Evolutionary conservation across 1,284 basidiomycete genomes (phyloP), one percentile per base, ranked within the genome.

Genomic region (Wolfiporia cocos): DNA sequence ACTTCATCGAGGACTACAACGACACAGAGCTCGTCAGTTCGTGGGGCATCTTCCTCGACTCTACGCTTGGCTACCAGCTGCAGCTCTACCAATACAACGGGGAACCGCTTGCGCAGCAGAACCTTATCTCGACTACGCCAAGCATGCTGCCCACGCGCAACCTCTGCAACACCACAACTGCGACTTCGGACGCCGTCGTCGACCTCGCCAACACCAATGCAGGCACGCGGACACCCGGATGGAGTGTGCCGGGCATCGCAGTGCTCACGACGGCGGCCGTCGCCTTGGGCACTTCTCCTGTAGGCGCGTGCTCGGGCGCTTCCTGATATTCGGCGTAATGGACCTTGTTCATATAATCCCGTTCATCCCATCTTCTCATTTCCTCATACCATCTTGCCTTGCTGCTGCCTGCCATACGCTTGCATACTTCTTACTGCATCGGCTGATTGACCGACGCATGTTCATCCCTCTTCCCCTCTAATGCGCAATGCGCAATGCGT

Each of bases 1-100:
- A 92, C 62, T 81, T 92, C 58, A 76, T 94, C 56, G 81, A 91
- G 55, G 66, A 71, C 44, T 94, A 91, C 74, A 85, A 89, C 67
- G 56, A 74, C 50, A 83, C 78, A 5, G 78, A 83, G 55, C 55
- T 74, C 32, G 78, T 76, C 62, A 44, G 53, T 37, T 48, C 52
- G 5, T 88, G 79, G 78, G 63, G 66, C 19, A 82, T 87, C 54
- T 78, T 75, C 66, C 49, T 56, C 43, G 84, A 87, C 51, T 57
- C 68, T 1, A 55, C 50, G 9, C 59, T 67, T 24, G 81, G 81
- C 3, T 67, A 60, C 53, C 81, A 84, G 59, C 70, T 89, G 5
- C 80, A 82, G 52, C 51, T 89, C 40, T 81, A 76, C 69, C 56
- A 71, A 39, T 81, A 71, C 48, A 82, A 87, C 53, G 83, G 83